Conservation (phyloP, 257 asterid species). For the Asclepias syriaca region DNA sequence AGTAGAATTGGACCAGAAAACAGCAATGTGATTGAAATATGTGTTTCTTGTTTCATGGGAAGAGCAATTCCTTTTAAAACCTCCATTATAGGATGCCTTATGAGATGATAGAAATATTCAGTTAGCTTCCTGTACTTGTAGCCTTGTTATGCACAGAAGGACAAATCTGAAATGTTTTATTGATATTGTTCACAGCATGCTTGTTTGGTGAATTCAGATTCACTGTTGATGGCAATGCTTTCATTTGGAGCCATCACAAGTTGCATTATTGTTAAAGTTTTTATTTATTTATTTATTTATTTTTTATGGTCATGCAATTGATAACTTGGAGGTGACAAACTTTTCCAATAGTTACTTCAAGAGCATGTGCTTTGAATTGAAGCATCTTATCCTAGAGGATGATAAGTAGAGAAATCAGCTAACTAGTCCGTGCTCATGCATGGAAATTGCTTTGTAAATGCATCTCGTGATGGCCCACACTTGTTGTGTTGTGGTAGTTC, state of each 20-base stretch:
- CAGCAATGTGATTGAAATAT: neutral
- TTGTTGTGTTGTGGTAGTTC: conserved; percentile 4
- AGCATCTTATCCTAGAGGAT: conserved; percentile 2
- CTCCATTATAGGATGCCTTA: conserved; percentile 4
- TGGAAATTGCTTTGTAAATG: conserved; percentile 1
- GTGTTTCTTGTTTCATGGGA: neutral
- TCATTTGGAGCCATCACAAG: neutral
- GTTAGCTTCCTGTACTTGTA: neutral
- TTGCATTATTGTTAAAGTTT: neutral
- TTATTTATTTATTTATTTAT: no score
- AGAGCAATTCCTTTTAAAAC: conserved; percentile 2
- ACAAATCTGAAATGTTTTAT: neutral
- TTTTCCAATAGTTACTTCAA: neutral
- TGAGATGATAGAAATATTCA: neutral
- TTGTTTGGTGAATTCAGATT: neutral
- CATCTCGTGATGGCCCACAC: neutral
- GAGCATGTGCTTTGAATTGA: neutral
- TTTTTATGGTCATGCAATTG: neutral
- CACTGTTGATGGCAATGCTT: neutral
- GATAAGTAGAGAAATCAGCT: conserved; percentile 3
- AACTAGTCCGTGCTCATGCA: neutral
- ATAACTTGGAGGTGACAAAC: neutral
- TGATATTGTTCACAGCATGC: neutral
- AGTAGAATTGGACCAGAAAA: neutral
- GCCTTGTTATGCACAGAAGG: neutral